A percentile compares a stretch with the other conserved stretches of the same genome.
Evolutionary conservation across 2,329 filamentous ascomycete genomes (phyloP).

Genomic region (Penicillium digitatum): DNA sequence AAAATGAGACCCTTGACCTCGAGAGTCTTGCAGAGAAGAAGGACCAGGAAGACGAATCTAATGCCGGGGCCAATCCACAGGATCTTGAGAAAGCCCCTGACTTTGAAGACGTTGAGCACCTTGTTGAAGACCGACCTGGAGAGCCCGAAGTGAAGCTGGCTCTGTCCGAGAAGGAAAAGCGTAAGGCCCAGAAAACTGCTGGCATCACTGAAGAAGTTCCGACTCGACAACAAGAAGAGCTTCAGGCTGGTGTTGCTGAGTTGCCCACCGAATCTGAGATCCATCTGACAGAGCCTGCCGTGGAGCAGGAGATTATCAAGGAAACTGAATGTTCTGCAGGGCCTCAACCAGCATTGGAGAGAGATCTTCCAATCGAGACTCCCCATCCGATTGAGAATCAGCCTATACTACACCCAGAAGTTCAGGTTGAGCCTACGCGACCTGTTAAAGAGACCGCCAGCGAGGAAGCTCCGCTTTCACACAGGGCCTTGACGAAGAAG

Average conservation of each 20-base stretch:
- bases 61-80: no score
- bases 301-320: not conserved
- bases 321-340: slow-evolving; percentile 1
- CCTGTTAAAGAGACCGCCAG: slow-evolving; percentile 9
- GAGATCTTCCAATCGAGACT: not conserved
- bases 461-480: slow-evolving; percentile 7
- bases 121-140: not conserved
- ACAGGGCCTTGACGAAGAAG: slow-evolving; percentile 34
- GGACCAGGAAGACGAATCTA: not conserved
- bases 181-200: slow-evolving; percentile 21
- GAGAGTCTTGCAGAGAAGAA: not conserved
- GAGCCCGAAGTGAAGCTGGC: slow-evolving; percentile 3
- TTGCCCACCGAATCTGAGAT: not conserved
- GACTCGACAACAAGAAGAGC: not conserved
- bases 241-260: not conserved
- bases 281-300: not conserved
- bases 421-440: not conserved
- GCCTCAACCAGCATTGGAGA: not conserved
- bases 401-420: slow-evolving; percentile 2
- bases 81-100: slow-evolving; percentile 6
- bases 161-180: slow-evolving; percentile 22
- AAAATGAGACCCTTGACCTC: not conserved
- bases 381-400: not conserved
- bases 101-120: not conserved
- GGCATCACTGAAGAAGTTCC: slow-evolving; percentile 1